These are phyloP conservation scores for Taxawa tesnikishii DNA, from an alignment of 2,329 filamentous ascomycete species.

Conservation along the genomic window DNA sequence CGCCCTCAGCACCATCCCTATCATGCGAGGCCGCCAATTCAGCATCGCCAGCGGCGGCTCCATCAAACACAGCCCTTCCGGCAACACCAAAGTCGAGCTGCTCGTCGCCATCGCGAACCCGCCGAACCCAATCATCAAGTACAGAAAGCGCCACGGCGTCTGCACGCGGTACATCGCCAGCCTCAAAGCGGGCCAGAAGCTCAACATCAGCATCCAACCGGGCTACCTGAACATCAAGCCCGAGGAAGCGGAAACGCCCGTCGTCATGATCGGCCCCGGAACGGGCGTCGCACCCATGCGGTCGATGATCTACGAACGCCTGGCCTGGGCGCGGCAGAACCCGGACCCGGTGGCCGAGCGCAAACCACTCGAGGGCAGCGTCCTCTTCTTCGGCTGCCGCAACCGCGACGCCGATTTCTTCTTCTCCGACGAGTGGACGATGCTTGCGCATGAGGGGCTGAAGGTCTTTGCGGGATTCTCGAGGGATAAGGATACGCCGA, in stretches of 20 bases:
- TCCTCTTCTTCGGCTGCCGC: conserved; percentile 78
- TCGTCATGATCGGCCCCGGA: conserved; percentile 71
- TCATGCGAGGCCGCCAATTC: conserved; percentile 81
- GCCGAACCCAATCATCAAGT: conserved; percentile 63
- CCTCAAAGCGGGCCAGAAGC: conserved; percentile 43
- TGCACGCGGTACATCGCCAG: conserved; percentile 76
- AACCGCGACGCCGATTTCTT: conserved; percentile 67
- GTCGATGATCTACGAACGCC: conserved; percentile 64
- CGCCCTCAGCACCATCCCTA: conserved; percentile 61
- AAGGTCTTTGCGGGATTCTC: conserved; percentile 56
- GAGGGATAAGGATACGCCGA: conserved; percentile 49
- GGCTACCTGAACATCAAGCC: conserved; percentile 37
- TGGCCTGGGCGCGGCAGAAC: conserved; percentile 19
- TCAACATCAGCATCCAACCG: conserved; percentile 48
- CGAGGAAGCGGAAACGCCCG: conserved; percentile 40
- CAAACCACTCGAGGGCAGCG: conserved; percentile 18
- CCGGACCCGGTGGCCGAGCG: conserved; percentile 1
- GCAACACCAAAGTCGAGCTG: conserved; percentile 18
- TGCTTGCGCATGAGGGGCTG: conserved; percentile 32
- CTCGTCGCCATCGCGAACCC: conserved; percentile 23
- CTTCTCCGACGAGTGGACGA: conserved; percentile 64
- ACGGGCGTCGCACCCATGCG: conserved; percentile 81
- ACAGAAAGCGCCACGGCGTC: conserved; percentile 76
- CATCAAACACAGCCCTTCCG: conserved; percentile 15
- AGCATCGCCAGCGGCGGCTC: conserved; percentile 71